Base-by-base conservation (phyloP, 306 rosid species). In the Erythrophleum fordii region DNA sequence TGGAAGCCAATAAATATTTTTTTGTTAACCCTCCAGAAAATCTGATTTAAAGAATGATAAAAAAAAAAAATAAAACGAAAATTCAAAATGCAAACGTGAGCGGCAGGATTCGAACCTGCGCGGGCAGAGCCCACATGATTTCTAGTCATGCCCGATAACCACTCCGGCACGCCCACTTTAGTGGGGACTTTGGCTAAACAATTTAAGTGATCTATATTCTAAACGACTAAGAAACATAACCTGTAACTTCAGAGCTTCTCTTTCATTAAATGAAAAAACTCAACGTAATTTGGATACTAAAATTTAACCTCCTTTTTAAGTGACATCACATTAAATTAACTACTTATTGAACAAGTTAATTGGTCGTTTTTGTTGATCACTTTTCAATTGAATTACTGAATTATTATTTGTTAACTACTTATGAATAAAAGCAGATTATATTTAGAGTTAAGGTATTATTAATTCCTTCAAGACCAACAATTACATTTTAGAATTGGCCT, bases 81-180 rank as follows among this genome's bases (percentile, higher is more conserved):
- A 3, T 46, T 0, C 44, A 26, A 2, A 5, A 0, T 3, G 0
- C 3, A 14, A 14, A 28, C 88, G 80, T 84, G 83, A 77, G 82
- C 83, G 83, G 83, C 85, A 85, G 88, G 85, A 85, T 81, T 85
- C 88, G 77, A 85, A 85, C 88, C 83, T 81, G 89, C 89, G 93
- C 88, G 85, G 87, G 89, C 89, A 61, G 23, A 87, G 88, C 89
- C 89, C 91, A 89, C 87, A 85, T 87, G 85, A 89, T 87, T 87
- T 85, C 86, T 87, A 89, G 89, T 85, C 93, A 85, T 89, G 88
- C 93, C 93, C 88, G 88, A 89, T 85, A 89, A 89, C 91, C 91
- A 89, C 91, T 89, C 92, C 89, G 89, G 92, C 92, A 89, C 88
- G 88, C 82, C 82, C 92, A 89, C 90, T 18, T 3, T 37, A 17